phyloP scores from a whole-genome alignment of 371 early-diverging fungal species.

The Mucor sp. region DNA sequence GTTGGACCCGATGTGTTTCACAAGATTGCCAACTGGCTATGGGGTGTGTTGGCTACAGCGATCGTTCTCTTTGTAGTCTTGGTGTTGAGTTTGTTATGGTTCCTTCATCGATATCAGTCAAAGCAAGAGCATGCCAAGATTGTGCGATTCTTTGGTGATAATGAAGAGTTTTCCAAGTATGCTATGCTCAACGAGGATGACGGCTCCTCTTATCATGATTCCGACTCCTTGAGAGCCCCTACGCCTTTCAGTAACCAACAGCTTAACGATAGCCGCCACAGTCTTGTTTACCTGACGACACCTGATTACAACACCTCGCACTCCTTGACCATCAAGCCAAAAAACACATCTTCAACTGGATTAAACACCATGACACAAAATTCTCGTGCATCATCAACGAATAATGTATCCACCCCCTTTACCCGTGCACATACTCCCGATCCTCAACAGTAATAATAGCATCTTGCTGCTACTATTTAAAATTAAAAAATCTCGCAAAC shows the following conservation, averaged over 20 bases:
- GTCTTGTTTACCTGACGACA: slow-evolving; percentile 21
- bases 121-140: slow-evolving; percentile 46
- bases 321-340: background rate
- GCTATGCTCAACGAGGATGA: slow-evolving; percentile 37
- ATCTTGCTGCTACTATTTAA: background rate
- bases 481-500: background rate
- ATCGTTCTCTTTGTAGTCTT: slow-evolving; percentile 40
- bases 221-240: background rate
- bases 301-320: slow-evolving; percentile 26
- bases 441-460: background rate
- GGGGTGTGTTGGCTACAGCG: slow-evolving; percentile 41
- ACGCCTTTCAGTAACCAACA: slow-evolving; percentile 4
- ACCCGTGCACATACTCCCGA: slow-evolving; percentile 2
- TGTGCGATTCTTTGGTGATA: slow-evolving; percentile 43
- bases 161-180: slow-evolving; percentile 45
- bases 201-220: background rate
- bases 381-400: background rate
- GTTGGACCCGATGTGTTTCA: slow-evolving; percentile 49
- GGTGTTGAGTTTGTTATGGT: slow-evolving; percentile 34
- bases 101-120: slow-evolving; percentile 51
- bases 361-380: background rate
- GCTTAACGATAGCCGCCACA: background rate
- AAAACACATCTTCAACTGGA: background rate
- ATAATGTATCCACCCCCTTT: background rate
- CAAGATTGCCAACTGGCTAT: slow-evolving; percentile 38